Percentiles rank a stretch among this genome's conserved stretches.
Conservation (phyloP, 116 monocot species). For the Cymodocea nodosa region DNA sequence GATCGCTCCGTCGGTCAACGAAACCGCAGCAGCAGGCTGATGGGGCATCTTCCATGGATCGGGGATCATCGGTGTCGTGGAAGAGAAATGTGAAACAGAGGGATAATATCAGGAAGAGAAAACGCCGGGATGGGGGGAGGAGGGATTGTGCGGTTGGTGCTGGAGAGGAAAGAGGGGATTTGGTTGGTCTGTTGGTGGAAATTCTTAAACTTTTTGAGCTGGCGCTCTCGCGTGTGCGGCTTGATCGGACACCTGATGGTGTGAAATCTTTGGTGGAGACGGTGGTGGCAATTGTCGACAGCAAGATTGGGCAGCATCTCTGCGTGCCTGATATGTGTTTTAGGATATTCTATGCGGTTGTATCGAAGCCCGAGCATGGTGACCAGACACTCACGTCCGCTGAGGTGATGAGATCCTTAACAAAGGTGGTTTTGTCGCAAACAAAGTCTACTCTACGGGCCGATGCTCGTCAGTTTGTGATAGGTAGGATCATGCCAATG, state of each 20-base stretch:
- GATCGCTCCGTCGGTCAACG: slow-evolving; percentile 47
- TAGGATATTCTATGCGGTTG: slow-evolving; percentile 26
- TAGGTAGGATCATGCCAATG: slow-evolving; percentile 28
- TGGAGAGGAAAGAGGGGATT: neutral
- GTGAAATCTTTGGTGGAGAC: slow-evolving; percentile 59
- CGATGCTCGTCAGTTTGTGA: slow-evolving; percentile 34
- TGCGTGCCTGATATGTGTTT: slow-evolving; percentile 40
- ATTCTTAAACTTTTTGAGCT: slow-evolving; percentile 34
- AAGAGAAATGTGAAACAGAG: neutral
- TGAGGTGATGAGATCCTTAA: slow-evolving; percentile 40
- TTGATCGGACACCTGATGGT: slow-evolving; percentile 40
- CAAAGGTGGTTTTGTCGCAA: slow-evolving; percentile 33
- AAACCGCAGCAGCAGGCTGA: slow-evolving; percentile 15
- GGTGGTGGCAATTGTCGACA: slow-evolving; percentile 24
- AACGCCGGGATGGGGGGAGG: neutral
- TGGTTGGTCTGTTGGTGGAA: slow-evolving; percentile 13
- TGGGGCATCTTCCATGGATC: neutral
- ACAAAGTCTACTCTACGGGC: slow-evolving; percentile 33
- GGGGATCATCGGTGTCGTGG: neutral
- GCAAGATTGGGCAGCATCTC: slow-evolving; percentile 5
- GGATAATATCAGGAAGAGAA: slow-evolving; percentile 23
- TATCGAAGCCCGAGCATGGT: slow-evolving; percentile 50
- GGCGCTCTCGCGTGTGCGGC: slow-evolving; percentile 35
- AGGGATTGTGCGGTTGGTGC: neutral
- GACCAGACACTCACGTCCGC: slow-evolving; percentile 24